Evolutionary conservation across 176 grass and related monocot genomes (phyloP).

Genomic region (Alopecurus myosuroides): DNA sequence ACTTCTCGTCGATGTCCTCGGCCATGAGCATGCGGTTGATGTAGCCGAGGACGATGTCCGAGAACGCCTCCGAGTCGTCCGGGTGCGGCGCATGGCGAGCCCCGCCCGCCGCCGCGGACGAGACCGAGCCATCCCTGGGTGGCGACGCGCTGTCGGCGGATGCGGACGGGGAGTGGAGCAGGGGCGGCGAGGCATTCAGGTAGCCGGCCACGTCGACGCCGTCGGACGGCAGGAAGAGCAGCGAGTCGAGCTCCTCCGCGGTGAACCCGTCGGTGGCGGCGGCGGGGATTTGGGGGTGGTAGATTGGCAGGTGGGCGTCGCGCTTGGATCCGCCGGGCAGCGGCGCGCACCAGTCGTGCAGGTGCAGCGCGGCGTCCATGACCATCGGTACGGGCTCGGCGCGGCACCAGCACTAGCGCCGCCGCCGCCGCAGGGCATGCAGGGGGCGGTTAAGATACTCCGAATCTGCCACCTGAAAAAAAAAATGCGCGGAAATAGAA

Average conservation of each 20-base stretch:
- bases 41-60: constrained; percentile 79
- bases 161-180: not conserved
- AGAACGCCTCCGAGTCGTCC: constrained; percentile 79
- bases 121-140: not conserved
- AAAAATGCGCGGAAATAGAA: not conserved
- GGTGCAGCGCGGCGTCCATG: constrained; percentile 58
- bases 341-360: constrained; percentile 39
- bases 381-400: constrained; percentile 31
- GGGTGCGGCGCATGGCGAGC: not conserved
- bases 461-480: constrained; percentile 11
- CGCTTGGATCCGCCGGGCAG: constrained; percentile 37
- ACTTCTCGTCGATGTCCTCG: constrained; percentile 92
- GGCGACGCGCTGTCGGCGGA: constrained; percentile 12
- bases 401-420: not conserved
- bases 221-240: constrained; percentile 24
- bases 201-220: constrained; percentile 18
- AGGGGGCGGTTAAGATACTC: not conserved
- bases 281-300: constrained; percentile 42
- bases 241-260: constrained; percentile 33
- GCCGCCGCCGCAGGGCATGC: constrained; percentile 12
- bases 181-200: constrained; percentile 14
- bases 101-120: not conserved
- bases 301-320: constrained; percentile 30
- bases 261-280: constrained; percentile 18
- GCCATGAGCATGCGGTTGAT: constrained; percentile 92